A percentile compares a stretch with the other conserved stretches of the same genome.
These are phyloP conservation scores for Erysimum pusillum DNA, from an alignment of 441 rosid species.

Conservation along the genomic window DNA sequence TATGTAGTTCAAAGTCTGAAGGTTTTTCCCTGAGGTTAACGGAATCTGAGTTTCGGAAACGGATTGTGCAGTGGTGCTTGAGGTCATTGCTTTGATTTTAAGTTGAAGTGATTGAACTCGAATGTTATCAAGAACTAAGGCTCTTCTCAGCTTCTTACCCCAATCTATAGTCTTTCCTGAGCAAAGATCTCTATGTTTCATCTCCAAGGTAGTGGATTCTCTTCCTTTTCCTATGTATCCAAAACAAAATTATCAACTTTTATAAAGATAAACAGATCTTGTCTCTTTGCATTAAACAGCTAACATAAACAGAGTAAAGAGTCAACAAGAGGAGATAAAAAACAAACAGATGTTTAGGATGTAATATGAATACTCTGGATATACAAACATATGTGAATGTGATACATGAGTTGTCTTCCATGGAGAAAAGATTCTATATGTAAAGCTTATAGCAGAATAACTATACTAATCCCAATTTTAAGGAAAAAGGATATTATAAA, in stretches of 20 bases:
- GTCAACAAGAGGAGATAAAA: constrained; percentile 5
- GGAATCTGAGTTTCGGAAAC: constrained; percentile 59
- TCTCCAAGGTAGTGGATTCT: constrained; percentile 77
- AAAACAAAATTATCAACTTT: constrained; percentile 17
- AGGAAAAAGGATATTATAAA: constrained; percentile 41
- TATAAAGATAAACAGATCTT: not conserved
- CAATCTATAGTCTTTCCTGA: constrained; percentile 56
- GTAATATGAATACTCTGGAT: not conserved
- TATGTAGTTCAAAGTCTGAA: constrained; percentile 80
- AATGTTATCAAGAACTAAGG: constrained; percentile 61
- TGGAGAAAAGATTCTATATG: constrained; percentile 32
- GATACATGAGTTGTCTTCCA: constrained; percentile 27
- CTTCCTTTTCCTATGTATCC: constrained; percentile 56
- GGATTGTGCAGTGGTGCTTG: constrained; percentile 43
- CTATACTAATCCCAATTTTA: constrained; percentile 54
- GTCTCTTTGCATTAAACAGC: constrained; percentile 9
- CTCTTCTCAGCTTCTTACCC: constrained; percentile 64
- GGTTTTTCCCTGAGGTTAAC: constrained; percentile 66
- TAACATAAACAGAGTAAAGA: constrained; percentile 24
- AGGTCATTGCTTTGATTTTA: constrained; percentile 49
- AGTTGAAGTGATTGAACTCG: constrained; percentile 68
- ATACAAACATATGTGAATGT: not conserved
- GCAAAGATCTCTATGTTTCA: constrained; percentile 75
- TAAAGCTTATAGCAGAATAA: constrained; percentile 31
- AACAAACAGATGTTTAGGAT: not conserved